These are phyloP conservation scores for Insectozyma bohioensis DNA, from an alignment of 1,139 yeast species.

Conservation along the genomic window DNA sequence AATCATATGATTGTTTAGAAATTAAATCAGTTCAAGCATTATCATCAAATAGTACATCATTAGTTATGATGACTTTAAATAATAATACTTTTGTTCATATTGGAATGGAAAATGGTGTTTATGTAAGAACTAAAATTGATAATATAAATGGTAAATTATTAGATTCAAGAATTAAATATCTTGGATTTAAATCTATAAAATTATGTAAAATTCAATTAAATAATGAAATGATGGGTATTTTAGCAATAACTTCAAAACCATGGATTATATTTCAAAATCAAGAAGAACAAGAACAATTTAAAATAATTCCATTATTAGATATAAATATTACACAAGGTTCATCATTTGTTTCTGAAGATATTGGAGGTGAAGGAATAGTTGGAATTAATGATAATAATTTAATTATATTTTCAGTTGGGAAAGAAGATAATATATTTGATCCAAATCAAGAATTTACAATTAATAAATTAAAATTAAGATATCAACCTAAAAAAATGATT, in stretches of 20 bases:
- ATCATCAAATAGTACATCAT: conserved; percentile 55
- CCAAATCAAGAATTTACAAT: conserved; percentile 48
- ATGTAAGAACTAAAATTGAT: conserved; percentile 63
- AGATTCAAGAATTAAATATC: conserved; percentile 68
- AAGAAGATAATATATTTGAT: conserved; percentile 26
- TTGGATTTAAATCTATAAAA: conserved; percentile 66
- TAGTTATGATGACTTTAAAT: conserved; percentile 32
- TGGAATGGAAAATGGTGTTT: conserved; percentile 82
- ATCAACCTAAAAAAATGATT: conserved; percentile 53
- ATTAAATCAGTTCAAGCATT: conserved; percentile 66
- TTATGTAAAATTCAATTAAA: conserved; percentile 38
- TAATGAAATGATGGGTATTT: conserved; percentile 22
- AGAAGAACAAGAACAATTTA: conserved; percentile 28
- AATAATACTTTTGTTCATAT: conserved; percentile 50
- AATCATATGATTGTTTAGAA: conserved; percentile 62
- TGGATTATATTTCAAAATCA: conserved; percentile 33
- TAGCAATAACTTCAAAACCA: conserved; percentile 46
- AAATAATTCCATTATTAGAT: conserved; percentile 43
- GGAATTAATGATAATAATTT: conserved; percentile 56
- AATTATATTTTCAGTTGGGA: conserved; percentile 60
- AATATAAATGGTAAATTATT: conserved; percentile 59
- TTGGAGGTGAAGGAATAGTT: conserved; percentile 59
- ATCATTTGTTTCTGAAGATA: conserved; percentile 64
- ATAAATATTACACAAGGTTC: conserved; percentile 36
- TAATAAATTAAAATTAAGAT: conserved; percentile 43